Evolutionary conservation across 768 basidiomycete species (phyloP), one percentile per base, ranked within the genome.

Genomic region (Aureoboletus auriporus): DNA sequence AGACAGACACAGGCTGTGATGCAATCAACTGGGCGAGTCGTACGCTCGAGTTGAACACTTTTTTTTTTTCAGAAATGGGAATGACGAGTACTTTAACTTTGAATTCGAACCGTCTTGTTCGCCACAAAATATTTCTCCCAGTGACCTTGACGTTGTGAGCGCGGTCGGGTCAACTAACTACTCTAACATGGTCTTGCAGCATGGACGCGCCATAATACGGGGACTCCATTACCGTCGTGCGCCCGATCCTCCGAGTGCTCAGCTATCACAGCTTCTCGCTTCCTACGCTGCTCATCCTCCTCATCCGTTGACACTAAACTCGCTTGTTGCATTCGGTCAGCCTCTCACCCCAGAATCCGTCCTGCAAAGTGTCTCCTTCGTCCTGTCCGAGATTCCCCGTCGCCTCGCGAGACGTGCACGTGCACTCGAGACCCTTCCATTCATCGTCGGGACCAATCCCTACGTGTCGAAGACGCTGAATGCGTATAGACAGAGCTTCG

Each of bases 391-490:
- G 64, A 81, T 92, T 13, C 90, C 91, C 17, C 75, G 83, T 16
- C 75, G 89, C 44, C 75, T 93, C 29, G 88, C 86, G 2, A 80
- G 77, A 48, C 82, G 89, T 11, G 83, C 89, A 38, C 79, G 79
- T 29, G 83, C 82, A 17, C 72, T 93, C 42, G 88, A 92, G 61
- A 69, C 75, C 1, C 75, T 93, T 29, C 90, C 90, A 1, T 93
- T 86, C 68, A 93, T 93, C 34, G 91, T 92, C 42, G 91, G 89
- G 17, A 90, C 86, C 44, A 93, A 93, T 64, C 90, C 90, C 12
- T 89, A 87, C 66, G 78, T 93, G n/a, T 75, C 85, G 4, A 80
- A 78, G 48, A 82, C 81, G 11, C 72, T 90, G 50, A 70, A 82
- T 47, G 75, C 84, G 6, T 86, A 89, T 68, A 73, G 78, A 56